Percentiles rank a stretch among this genome's conserved stretches.
Evolutionary conservation across 768 basidiomycete genomes (phyloP).

Genomic region (Boletus eberwhitei): DNA sequence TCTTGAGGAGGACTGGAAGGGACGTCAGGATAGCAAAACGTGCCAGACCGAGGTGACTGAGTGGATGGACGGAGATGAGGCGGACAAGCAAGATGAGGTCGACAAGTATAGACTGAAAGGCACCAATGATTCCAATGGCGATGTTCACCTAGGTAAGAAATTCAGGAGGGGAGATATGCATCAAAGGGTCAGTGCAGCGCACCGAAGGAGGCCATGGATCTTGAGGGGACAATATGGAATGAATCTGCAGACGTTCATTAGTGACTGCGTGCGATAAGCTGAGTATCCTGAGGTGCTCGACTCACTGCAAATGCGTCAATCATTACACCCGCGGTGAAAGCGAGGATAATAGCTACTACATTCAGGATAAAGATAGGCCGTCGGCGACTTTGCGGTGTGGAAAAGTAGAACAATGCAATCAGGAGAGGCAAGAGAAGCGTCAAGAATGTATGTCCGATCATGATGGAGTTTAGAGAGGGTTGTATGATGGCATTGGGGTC

Average conservation of each 20-base stretch:
- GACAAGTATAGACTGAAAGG: constrained; percentile 28
- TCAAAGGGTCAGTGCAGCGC: background rate
- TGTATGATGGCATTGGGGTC: constrained; percentile 10
- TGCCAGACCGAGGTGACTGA: constrained; percentile 6
- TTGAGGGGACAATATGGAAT: constrained; percentile 24
- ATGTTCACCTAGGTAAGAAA: constrained; percentile 18
- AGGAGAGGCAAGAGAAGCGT: constrained; percentile 31
- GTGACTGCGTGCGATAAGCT: background rate
- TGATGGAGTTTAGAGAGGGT: constrained; percentile 21
- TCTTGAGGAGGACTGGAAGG: constrained; percentile 29
- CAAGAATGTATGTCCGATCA: constrained; percentile 31
- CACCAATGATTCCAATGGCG: constrained; percentile 30
- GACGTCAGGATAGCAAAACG: constrained; percentile 18
- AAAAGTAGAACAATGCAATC: constrained; percentile 30
- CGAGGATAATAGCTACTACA: constrained; percentile 19
- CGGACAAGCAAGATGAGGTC: constrained; percentile 30
- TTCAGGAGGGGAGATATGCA: background rate
- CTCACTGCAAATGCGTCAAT: constrained; percentile 23
- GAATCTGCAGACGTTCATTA: constrained; percentile 20
- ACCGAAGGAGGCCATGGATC: constrained; percentile 22
- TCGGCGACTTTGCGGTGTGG: constrained; percentile 22
- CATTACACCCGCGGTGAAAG: constrained; percentile 20
- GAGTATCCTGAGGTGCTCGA: background rate
- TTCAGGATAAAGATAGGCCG: constrained; percentile 32
- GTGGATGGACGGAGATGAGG: constrained; percentile 27